Evolutionary conservation across 2,329 filamentous ascomycete genomes (phyloP).

Genomic region (Didymella pinodella): DNA sequence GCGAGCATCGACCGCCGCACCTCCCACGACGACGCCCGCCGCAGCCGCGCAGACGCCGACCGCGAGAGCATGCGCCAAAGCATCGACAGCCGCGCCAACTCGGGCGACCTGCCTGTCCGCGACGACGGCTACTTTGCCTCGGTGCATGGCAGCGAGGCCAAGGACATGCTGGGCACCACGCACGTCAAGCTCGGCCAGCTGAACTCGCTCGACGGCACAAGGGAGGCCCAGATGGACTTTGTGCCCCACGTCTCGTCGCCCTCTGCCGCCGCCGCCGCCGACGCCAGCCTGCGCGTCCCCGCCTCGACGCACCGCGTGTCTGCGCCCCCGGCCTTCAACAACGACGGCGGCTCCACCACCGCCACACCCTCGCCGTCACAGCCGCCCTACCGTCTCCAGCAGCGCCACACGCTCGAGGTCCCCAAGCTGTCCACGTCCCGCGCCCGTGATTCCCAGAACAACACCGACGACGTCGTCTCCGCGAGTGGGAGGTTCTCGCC

Average conservation of each 20-base stretch:
- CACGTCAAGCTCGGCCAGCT: slow-evolving; percentile 49
- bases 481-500: slow-evolving; percentile 85
- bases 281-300: slow-evolving; percentile 49
- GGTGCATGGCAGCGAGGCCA: slow-evolving; percentile 44
- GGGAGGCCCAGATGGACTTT: slow-evolving; percentile 44
- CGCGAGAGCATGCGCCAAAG: slow-evolving; percentile 34
- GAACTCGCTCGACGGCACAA: slow-evolving; percentile 35
- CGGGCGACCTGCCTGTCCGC: slow-evolving; percentile 40
- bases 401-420: slow-evolving; percentile 88
- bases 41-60: slow-evolving; percentile 24
- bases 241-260: slow-evolving; percentile 31
- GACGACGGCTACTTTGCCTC: slow-evolving; percentile 59
- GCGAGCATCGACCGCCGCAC: slow-evolving; percentile 45
- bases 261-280: slow-evolving; percentile 15
- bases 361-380: slow-evolving; percentile 60
- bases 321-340: slow-evolving; percentile 66
- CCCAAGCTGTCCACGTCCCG: slow-evolving; percentile 71
- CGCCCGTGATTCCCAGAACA: slow-evolving; percentile 68
- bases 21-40: slow-evolving; percentile 25
- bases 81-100: slow-evolving; percentile 36
- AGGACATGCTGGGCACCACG: slow-evolving; percentile 48
- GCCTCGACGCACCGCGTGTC: slow-evolving; percentile 62
- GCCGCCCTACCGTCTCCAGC: slow-evolving; percentile 69
- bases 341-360: slow-evolving; percentile 54
- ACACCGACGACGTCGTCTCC: slow-evolving; percentile 67